phyloP scores from a whole-genome alignment of 1,284 basidiomycete species.

The Ustilago trichophora region DNA sequence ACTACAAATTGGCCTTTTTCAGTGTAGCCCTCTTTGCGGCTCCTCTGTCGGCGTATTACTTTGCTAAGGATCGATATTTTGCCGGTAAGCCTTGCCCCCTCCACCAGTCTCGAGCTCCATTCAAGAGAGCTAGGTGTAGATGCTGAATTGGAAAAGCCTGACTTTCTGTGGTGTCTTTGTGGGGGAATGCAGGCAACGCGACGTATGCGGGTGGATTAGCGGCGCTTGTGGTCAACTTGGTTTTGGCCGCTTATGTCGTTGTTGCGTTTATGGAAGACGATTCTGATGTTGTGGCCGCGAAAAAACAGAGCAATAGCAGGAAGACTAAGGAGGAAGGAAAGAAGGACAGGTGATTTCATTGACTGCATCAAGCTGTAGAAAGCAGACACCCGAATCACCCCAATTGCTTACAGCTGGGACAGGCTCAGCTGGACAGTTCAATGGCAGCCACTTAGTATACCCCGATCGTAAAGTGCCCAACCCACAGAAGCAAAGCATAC shows the following conservation, averaged over 20 bases:
- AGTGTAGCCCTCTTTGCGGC: constrained; percentile 58
- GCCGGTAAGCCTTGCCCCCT: constrained; percentile 31
- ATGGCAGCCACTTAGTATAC: no score
- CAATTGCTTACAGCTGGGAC: no score
- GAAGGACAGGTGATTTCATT: constrained; percentile 21
- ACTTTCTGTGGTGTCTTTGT: neutral
- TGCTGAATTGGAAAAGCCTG: constrained; percentile 10
- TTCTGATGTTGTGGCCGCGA: constrained; percentile 7
- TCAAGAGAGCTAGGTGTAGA: no score
- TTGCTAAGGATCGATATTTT: constrained; percentile 55
- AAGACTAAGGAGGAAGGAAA: constrained; percentile 9
- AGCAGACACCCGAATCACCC: no score
- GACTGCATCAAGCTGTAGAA: no score
- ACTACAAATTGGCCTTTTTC: constrained; percentile 63
- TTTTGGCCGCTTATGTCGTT: constrained; percentile 60
- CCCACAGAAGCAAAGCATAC: no score
- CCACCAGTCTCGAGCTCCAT: no score
- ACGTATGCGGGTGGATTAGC: constrained; percentile 64
- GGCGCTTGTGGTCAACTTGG: constrained; percentile 63
- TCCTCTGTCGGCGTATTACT: constrained; percentile 58
- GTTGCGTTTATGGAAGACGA: constrained; percentile 62
- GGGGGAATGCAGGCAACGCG: constrained; percentile 54
- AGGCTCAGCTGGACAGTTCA: no score
- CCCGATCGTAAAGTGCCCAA: no score
- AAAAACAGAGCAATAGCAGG: neutral